Conservation (phyloP, 2,329 filamentous ascomycete genomes). For the Exophiala oligosperma region DNA sequence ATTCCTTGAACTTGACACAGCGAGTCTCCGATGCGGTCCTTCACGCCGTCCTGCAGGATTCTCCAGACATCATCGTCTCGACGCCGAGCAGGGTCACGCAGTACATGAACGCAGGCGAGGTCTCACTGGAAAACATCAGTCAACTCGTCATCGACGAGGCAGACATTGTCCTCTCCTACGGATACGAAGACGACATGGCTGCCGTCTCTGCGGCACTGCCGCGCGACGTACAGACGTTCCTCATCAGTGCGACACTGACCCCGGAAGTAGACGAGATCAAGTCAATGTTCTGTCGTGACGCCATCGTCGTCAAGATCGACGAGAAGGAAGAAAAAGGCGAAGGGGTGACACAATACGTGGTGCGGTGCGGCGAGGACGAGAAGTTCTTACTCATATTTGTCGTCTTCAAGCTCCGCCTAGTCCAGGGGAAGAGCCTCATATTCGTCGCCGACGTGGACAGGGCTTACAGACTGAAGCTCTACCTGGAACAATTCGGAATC, state of each 20-base stretch:
- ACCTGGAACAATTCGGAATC: slow-evolving; percentile 95
- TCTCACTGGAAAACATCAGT: slow-evolving; percentile 70
- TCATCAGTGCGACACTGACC: slow-evolving; percentile 92
- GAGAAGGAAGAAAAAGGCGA: slow-evolving; percentile 76
- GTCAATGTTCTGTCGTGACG: slow-evolving; percentile 78
- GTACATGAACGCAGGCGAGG: slow-evolving; percentile 70
- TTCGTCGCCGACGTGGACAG: slow-evolving; percentile 85
- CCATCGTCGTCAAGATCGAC: slow-evolving; percentile 76
- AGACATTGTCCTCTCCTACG: slow-evolving; percentile 89
- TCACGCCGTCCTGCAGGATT: slow-evolving; percentile 78
- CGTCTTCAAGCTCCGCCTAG: slow-evolving; percentile 89
- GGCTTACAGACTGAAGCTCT: slow-evolving; percentile 90
- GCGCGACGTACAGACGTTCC: slow-evolving; percentile 81
- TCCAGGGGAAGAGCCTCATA: slow-evolving; percentile 87
- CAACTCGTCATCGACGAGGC: slow-evolving; percentile 91
- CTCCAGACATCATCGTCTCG: slow-evolving; percentile 84
- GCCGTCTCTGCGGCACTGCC: slow-evolving; percentile 76
- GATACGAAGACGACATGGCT: slow-evolving; percentile 86
- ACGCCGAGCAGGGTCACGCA: slow-evolving; percentile 83
- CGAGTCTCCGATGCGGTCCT: slow-evolving; percentile 89
- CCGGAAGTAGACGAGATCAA: slow-evolving; percentile 84
- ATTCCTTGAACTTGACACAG: slow-evolving; percentile 81
- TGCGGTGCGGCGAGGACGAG: slow-evolving; percentile 91
- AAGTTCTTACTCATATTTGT: slow-evolving; percentile 93
- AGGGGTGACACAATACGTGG: slow-evolving; percentile 81